These are phyloP conservation scores for Cryptococcus wingfieldii DNA, from an alignment of 1,284 basidiomycete genomes.

Conservation along the genomic window DNA sequence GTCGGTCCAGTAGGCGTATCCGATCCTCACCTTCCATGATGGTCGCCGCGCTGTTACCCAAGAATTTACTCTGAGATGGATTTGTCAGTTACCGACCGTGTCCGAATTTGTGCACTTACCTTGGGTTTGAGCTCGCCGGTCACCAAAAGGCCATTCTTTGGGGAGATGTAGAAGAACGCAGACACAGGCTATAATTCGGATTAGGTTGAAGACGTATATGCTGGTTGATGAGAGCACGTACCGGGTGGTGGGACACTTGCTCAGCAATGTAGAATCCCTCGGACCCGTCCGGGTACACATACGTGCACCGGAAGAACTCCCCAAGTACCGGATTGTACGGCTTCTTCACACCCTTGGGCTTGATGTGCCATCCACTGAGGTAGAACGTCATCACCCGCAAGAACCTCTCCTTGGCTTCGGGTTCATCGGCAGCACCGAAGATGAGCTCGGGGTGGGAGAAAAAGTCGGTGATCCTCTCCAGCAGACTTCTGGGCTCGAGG, in stretches of 20 bases:
- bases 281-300: constrained; percentile 86
- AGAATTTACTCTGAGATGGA: constrained; percentile 65
- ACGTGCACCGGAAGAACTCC: constrained; percentile 95
- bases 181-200: constrained; percentile 62
- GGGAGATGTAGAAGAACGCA: constrained; percentile 94
- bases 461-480: constrained; percentile 97
- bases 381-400: constrained; percentile 90
- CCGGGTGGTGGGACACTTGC: constrained; percentile 60
- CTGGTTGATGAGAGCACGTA: constrained; percentile 16
- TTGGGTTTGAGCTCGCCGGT: constrained; percentile 94
- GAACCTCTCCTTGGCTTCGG: constrained; percentile 85
- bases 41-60: constrained; percentile 93
- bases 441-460: constrained; percentile 98
- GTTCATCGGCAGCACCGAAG: constrained; percentile 52
- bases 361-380: constrained; percentile 99
- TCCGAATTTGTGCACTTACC: constrained; percentile 13
- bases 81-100: background rate
- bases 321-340: constrained; percentile 91
- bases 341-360: constrained; percentile 69
- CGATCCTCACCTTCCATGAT: constrained; percentile 95
- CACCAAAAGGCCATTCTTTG: constrained; percentile 72
- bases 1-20: constrained; percentile 70
- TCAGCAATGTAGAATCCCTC: constrained; percentile 96
- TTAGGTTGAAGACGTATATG: background rate
- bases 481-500: constrained; percentile 80